Conservation (phyloP, 352 stramenopile species). For the Phytophthora pluvialis region DNA sequence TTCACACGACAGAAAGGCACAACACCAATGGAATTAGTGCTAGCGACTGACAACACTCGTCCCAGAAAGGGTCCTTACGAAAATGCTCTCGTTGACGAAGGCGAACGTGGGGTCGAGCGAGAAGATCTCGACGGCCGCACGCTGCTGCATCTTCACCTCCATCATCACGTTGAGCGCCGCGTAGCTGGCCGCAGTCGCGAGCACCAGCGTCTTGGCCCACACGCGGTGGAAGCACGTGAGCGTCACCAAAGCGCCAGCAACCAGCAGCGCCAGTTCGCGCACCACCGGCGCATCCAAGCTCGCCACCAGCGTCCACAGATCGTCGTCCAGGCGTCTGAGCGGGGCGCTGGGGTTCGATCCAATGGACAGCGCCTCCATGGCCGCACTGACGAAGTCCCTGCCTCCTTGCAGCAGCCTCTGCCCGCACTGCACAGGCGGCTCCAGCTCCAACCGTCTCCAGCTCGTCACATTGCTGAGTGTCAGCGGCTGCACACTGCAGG, state of each 20-base stretch:
- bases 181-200: slow-evolving; percentile 37
- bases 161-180: slow-evolving; percentile 41
- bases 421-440: slow-evolving; percentile 30
- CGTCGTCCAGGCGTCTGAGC: slow-evolving; percentile 34
- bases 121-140: slow-evolving; percentile 63
- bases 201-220: slow-evolving; percentile 66
- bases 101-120: slow-evolving; percentile 79
- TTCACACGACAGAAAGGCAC: neutral
- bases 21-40: neutral
- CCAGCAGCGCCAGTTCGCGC: slow-evolving; percentile 24
- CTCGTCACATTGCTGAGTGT: slow-evolving; percentile 8
- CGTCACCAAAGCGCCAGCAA: slow-evolving; percentile 23
- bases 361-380: slow-evolving; percentile 20
- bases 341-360: slow-evolving; percentile 11
- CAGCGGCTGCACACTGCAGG: slow-evolving; percentile 31
- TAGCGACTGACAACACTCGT: neutral
- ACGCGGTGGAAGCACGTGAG: slow-evolving; percentile 63
- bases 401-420: slow-evolving; percentile 29
- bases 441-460: slow-evolving; percentile 37
- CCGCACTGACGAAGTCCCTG: slow-evolving; percentile 5
- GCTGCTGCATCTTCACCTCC: slow-evolving; percentile 58
- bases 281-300: slow-evolving; percentile 36
- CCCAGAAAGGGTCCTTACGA: slow-evolving; percentile 46
- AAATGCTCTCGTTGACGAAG: slow-evolving; percentile 85
- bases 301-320: slow-evolving; percentile 37